Percentiles rank a stretch among this genome's conserved stretches.
These are phyloP conservation scores for Suhomyces panamericanus DNA, from an alignment of 1,139 yeast species.

Conservation along the genomic window DNA sequence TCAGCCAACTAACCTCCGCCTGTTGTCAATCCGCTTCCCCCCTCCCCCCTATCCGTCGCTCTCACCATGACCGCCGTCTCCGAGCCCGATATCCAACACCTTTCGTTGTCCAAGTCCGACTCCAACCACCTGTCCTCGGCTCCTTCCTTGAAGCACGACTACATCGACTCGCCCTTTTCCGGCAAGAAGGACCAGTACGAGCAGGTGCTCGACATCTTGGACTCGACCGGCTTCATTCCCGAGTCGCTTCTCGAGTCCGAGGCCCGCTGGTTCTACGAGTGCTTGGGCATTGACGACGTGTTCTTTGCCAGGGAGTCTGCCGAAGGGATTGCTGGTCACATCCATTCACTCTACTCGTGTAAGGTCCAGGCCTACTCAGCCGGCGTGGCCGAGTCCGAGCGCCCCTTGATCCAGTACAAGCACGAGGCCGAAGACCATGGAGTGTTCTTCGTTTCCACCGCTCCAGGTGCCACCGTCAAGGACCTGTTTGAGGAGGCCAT, in stretches of 20 bases:
- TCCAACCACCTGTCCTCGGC: constrained; percentile 35
- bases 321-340: constrained; percentile 76
- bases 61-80: constrained; percentile 10
- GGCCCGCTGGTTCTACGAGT: constrained; percentile 85
- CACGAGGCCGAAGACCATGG: constrained; percentile 85
- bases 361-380: constrained; percentile 80
- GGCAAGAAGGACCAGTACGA: constrained; percentile 84
- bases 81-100: constrained; percentile 25
- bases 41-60: neutral
- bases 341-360: constrained; percentile 86
- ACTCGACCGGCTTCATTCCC: constrained; percentile 85
- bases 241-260: constrained; percentile 82
- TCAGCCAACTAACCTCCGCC: neutral
- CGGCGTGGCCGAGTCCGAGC: constrained; percentile 22
- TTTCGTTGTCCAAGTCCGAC: constrained; percentile 26
- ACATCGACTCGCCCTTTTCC: constrained; percentile 70
- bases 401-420: constrained; percentile 68
- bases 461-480: constrained; percentile 36
- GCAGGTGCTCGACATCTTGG: constrained; percentile 78
- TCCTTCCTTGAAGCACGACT: constrained; percentile 52
- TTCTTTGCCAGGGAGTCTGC: constrained; percentile 87
- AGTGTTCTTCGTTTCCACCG: constrained; percentile 79
- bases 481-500: constrained; percentile 63
- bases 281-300: constrained; percentile 87
- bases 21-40: neutral